Base-by-base conservation (phyloP, 257 asterid species). In the Capsicum baccatum region DNA sequence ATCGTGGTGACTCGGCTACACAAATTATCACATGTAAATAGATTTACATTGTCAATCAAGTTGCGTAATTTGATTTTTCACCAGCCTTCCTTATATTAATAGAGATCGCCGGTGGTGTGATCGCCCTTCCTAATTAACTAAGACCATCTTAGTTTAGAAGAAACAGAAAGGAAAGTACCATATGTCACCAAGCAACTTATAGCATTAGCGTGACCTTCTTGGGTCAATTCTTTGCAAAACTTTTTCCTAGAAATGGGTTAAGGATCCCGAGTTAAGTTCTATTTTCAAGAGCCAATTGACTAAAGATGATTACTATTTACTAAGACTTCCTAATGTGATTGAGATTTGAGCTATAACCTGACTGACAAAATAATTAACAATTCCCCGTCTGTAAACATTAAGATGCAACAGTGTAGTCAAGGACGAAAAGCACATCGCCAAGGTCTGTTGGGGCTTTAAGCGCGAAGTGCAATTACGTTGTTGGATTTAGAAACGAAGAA, bases 261-360 rank as follows among this genome's bases (percentile, higher is more conserved):
- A 9, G 57, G 56, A 44, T 17, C 79, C 37, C 4, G 79, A 70
- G 57, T 17, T 44, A 42, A 9, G 17, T 50, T 70, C 79, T 44
- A 17, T 44, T 70, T 17, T 35, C 79, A n/a, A 17, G 56, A 17
- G 57, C 37, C 52, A 14, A 68, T 37, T 70, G 37, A 17, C 79
- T 57, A 47, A 70, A 26, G 21, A 44, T 70, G 55, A 70, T 44
- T 44, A n/a, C 9, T 71, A 39, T 39, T 39, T 39, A 39, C 44
- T 44, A 44, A 70, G 17, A 71, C 79, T 17, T 70, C n/a, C 57
- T 9, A 44, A 71, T 17, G 79, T 70, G 79, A 9, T 71, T 42
- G 57, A 71, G 37, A 44, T 71, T 44, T 71, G 17, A 71, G 9
- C 15, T 70, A 44, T 10, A 70, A 21, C 33, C 57, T 71, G 10